These are phyloP conservation scores for Mucor velutinosus DNA, from an alignment of 371 early-diverging fungal species.

Conservation along the genomic window DNA sequence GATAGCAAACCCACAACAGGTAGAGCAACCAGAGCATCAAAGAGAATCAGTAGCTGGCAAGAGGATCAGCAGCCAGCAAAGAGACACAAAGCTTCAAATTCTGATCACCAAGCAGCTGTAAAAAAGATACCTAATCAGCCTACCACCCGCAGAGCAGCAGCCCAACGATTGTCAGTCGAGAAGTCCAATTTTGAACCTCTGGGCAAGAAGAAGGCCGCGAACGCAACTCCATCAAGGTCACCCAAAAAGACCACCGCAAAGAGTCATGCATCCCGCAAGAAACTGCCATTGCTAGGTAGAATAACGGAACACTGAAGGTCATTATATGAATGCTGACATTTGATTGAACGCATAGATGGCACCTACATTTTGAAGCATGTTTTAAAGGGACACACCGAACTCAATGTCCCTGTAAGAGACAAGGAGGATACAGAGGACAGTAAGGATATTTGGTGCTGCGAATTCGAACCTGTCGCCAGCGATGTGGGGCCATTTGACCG, in stretches of 20 bases:
- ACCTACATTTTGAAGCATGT: slow-evolving; percentile 14
- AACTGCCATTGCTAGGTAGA: neutral
- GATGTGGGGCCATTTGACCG: slow-evolving; percentile 13
- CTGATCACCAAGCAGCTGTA: neutral
- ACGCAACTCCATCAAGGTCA: neutral
- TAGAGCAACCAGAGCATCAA: neutral
- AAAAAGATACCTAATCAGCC: neutral
- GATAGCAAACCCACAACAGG: neutral
- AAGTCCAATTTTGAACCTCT: neutral
- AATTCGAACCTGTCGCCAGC: slow-evolving; percentile 31
- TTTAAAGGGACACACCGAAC: slow-evolving; percentile 23
- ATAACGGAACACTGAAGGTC: neutral
- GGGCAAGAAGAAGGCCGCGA: neutral
- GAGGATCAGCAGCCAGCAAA: neutral
- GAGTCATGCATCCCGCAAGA: neutral
- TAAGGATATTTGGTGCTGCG: slow-evolving; percentile 46
- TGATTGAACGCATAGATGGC: neutral
- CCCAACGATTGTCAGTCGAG: neutral
- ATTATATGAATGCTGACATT: neutral
- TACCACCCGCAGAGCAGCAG: neutral
- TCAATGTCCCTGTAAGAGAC: slow-evolving; percentile 15
- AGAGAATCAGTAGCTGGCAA: neutral
- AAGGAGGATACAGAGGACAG: slow-evolving; percentile 15
- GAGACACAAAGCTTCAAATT: neutral
- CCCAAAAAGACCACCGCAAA: neutral